phyloP scores from a whole-genome alignment of 371 early-diverging fungal genomes.

The Syncephalastrum sp. region DNA sequence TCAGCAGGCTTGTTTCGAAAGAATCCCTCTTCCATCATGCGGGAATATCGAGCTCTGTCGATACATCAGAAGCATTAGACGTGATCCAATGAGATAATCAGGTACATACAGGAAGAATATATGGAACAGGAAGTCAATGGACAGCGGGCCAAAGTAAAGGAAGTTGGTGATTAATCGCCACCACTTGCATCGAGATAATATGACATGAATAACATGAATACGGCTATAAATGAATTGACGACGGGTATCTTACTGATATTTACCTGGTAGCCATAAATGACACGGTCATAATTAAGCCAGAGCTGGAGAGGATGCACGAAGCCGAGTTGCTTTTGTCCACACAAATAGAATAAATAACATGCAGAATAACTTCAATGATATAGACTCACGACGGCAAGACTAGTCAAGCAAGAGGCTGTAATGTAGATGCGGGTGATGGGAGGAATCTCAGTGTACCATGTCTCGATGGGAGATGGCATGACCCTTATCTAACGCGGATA shows the following conservation, averaged over 20 bases:
- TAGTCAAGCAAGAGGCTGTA: slow-evolving; percentile 73
- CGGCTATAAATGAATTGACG: too few species aligned
- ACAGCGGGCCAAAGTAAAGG: slow-evolving; percentile 87
- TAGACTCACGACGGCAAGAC: slow-evolving; percentile 73
- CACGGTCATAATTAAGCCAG: slow-evolving; percentile 73
- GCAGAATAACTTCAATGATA: neutral
- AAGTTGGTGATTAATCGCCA: slow-evolving; percentile 92
- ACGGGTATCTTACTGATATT: neutral
- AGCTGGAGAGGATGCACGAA: slow-evolving; percentile 75
- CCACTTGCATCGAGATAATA: slow-evolving; percentile 56
- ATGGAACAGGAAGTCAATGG: slow-evolving; percentile 90
- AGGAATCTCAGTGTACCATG: slow-evolving; percentile 93
- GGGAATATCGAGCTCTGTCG: slow-evolving; percentile 78
- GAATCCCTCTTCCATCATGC: slow-evolving; percentile 94
- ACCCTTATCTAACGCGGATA: too few species aligned
- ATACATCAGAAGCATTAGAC: neutral
- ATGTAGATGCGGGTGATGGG: slow-evolving; percentile 82
- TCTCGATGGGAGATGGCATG: slow-evolving; percentile 74
- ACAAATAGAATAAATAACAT: neutral
- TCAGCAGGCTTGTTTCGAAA: slow-evolving; percentile 89
- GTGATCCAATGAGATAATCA: neutral
- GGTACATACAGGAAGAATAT: slow-evolving; percentile 88
- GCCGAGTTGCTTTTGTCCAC: slow-evolving; percentile 58
- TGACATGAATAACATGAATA: neutral
- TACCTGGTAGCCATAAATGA: slow-evolving; percentile 71